Percentiles rank a stretch among this genome's conserved stretches.
Conservation (phyloP, 352 stramenopile species). For the Pythium rishiriense region DNA sequence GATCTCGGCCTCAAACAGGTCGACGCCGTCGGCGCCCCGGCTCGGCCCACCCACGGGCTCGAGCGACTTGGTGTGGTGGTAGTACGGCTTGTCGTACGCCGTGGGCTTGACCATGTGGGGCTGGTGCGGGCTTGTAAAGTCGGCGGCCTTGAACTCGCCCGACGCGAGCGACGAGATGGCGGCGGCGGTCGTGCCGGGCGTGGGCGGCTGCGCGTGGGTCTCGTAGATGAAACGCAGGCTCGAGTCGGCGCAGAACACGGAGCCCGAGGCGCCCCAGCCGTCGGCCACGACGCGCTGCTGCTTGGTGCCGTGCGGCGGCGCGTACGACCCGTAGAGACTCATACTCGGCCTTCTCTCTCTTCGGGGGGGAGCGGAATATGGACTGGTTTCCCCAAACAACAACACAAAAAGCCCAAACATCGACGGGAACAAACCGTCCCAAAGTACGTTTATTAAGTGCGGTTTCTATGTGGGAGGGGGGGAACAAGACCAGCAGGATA, state of each 20-base stretch:
- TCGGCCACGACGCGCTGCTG: slow-evolving; percentile 70
- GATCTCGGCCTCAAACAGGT: slow-evolving; percentile 68
- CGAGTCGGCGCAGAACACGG: slow-evolving; percentile 82
- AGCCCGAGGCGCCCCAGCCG: slow-evolving; percentile 61
- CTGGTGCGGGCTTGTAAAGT: background rate
- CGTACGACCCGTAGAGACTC: slow-evolving; percentile 19
- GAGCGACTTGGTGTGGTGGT: slow-evolving; percentile 2
- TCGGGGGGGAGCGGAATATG: slow-evolving; percentile 8
- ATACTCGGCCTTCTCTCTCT: slow-evolving; percentile 9
- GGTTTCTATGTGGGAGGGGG: background rate
- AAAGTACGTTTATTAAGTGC: slow-evolving; percentile 11
- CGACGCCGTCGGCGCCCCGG: slow-evolving; percentile 36
- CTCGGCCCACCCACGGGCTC: background rate
- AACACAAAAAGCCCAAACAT: too few relatives aligned
- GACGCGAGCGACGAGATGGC: slow-evolving; percentile 37
- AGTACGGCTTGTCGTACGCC: slow-evolving; percentile 14
- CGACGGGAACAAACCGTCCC: background rate
- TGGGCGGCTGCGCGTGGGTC: slow-evolving; percentile 25
- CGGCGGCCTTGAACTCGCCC: slow-evolving; percentile 5
- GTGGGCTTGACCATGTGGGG: background rate
- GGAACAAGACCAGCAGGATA: background rate
- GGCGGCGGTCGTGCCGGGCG: slow-evolving; percentile 21
- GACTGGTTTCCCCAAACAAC: background rate
- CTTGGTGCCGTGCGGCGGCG: background rate
- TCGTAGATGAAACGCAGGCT: slow-evolving; percentile 84